Evolutionary conservation across 768 basidiomycete species (phyloP), one percentile per base, ranked within the genome.

Genomic region (Auriscalpium vulgare): DNA sequence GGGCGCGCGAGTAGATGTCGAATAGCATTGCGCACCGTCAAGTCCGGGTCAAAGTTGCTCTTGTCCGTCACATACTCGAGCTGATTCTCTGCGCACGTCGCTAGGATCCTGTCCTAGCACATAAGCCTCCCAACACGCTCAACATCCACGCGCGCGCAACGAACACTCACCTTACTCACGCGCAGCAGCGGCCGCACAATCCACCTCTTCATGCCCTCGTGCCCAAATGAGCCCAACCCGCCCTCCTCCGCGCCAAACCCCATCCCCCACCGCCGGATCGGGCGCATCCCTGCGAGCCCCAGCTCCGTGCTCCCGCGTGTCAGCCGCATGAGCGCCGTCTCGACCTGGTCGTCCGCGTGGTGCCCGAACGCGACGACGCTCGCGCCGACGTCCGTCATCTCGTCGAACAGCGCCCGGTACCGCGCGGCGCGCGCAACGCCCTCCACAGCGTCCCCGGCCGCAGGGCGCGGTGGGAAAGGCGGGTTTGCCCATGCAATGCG

Each of bases 261-360:
- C 91, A 93, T 93, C 1, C 91, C 91, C 83, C 83, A 90, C 47
- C 88, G 76, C 10, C 91, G 78, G 48, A 75, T 71, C 1, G 71
- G 71, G 43, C 78, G 75, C 86, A 92, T 92, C 4, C 85, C 90
- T 10, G 78, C 78, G 1, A 83, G 78, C 0, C 86, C 87, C 14
- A 78, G 54, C 45, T 69, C 65, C 2, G 80, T 75, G 6, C 83
- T 84, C 0, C 85, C 83, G 58, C 69, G 76, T 6, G 80, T 75
- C 14, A 86, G 65, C 6, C 91, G 81, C 76, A 91, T 82, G 51
- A 93, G 69, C 35, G 82, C 76, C 0, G 91, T 93, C 66, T 93
- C 91, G 10, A 91, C 78, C 65, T 92, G 88, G 65, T 93, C 91
- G 64, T 93, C 88, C 3, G 78, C 78, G 64, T 93, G 91, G 62